Conservation (phyloP, 1,284 basidiomycete species). For the Xerocomus nothofagi region DNA sequence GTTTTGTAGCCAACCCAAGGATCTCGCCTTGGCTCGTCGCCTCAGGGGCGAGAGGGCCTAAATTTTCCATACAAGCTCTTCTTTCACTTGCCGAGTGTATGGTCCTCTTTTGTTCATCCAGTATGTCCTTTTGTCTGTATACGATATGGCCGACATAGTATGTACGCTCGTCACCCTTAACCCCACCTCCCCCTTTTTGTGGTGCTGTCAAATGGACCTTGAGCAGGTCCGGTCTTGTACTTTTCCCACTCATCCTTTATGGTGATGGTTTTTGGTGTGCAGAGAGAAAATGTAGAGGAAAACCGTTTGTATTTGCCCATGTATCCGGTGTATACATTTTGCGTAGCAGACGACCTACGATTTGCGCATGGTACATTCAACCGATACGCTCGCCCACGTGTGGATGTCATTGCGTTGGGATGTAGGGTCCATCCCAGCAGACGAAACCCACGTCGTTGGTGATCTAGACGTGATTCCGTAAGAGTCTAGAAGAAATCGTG, state of each 20-base stretch:
- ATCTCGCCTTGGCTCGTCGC: conserved; percentile 85
- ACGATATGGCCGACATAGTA: conserved; percentile 34
- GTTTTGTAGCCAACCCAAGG: conserved; percentile 69
- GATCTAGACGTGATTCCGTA: conserved; percentile 35
- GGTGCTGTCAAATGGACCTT: conserved; percentile 8
- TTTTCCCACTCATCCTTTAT: conserved; percentile 5
- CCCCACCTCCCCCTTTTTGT: conserved; percentile 4
- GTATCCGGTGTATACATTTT: conserved; percentile 29
- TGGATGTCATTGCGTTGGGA: conserved; percentile 25
- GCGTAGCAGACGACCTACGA: conserved; percentile 21
- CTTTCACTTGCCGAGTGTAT: conserved; percentile 1
- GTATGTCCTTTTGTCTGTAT: conserved; percentile 20
- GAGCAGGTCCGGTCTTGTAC: conserved; percentile 1
- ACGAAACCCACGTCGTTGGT: conserved; percentile 54
- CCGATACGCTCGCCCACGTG: too few relatives aligned
- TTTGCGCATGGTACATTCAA: too few relatives aligned
- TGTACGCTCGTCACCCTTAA: conserved; percentile 25
- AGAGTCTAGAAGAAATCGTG: neutral
- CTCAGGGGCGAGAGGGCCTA: conserved; percentile 88
- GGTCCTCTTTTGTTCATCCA: conserved; percentile 12
- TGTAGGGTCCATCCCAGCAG: conserved; percentile 51
- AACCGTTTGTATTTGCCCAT: conserved; percentile 30
- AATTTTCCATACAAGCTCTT: conserved; percentile 24
- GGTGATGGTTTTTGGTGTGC: conserved; percentile 3
- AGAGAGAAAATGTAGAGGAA: conserved; percentile 22